Evolutionary conservation across 1,139 yeast species (phyloP).

Genomic region (Pichia sp.): DNA sequence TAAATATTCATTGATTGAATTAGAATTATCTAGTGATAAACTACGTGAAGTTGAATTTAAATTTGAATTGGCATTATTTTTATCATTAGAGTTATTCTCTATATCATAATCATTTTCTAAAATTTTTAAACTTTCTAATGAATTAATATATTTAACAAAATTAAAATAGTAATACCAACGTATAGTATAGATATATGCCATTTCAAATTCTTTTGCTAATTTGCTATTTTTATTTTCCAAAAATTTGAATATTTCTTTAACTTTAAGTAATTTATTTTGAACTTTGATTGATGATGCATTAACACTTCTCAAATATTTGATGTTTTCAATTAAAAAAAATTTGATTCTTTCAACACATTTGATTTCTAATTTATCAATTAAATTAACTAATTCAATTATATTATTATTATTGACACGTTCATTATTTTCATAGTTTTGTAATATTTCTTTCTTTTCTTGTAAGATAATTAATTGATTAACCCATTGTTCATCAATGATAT

Average conservation of each 20-base stretch:
- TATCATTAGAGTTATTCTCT: slow-evolving; percentile 6
- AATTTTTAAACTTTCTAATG: slow-evolving; percentile 55
- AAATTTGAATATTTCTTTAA: slow-evolving; percentile 56
- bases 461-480: slow-evolving; percentile 52
- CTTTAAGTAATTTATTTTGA: slow-evolving; percentile 59
- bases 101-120: slow-evolving; percentile 25
- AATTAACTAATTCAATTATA: slow-evolving; percentile 34
- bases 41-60: not conserved
- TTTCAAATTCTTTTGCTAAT: slow-evolving; percentile 68
- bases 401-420: slow-evolving; percentile 23
- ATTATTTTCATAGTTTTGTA: slow-evolving; percentile 31
- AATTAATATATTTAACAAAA: slow-evolving; percentile 71
- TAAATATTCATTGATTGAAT: slow-evolving; percentile 25
- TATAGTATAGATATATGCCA: slow-evolving; percentile 84
- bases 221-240: slow-evolving; percentile 48
- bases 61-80: not conserved
- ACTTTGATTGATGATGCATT: slow-evolving; percentile 60
- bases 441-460: slow-evolving; percentile 49
- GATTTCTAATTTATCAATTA: slow-evolving; percentile 38
- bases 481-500: slow-evolving; percentile 48
- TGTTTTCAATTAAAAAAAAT: slow-evolving; percentile 57
- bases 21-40: slow-evolving; percentile 8
- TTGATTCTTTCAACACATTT: slow-evolving; percentile 71
- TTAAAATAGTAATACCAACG: slow-evolving; percentile 82
- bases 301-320: slow-evolving; percentile 54